These are phyloP conservation scores for Heritiera fomes DNA, from an alignment of 345 rosid species.

Conservation along the genomic window DNA sequence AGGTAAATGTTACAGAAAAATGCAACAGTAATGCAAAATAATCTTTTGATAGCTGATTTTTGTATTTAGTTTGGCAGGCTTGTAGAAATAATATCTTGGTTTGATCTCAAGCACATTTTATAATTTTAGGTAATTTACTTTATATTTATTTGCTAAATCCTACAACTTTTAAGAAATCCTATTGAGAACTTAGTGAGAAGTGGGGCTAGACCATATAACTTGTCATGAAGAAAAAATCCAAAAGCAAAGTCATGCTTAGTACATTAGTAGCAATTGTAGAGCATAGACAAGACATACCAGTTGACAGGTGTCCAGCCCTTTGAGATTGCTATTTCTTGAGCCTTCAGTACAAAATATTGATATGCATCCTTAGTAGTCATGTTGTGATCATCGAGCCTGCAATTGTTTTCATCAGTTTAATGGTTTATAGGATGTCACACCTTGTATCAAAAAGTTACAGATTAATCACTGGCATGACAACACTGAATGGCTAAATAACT, in stretches of 20 bases:
- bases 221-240: not conserved
- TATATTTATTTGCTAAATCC: not conserved
- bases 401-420: not conserved
- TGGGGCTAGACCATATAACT: not conserved
- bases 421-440: not conserved
- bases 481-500: not conserved
- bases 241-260: constrained; percentile 8
- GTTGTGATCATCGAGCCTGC: not conserved
- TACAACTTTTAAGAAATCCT: not conserved
- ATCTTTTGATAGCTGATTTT: not conserved
- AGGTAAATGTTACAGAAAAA: not conserved
- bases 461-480: not conserved
- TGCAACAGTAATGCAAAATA: not conserved
- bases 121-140: not conserved
- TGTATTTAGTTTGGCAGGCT: not conserved
- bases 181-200: constrained; percentile 6
- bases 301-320: constrained; percentile 81
- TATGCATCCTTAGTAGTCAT: constrained; percentile 67
- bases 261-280: not conserved
- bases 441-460: not conserved
- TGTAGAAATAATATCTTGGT: not conserved
- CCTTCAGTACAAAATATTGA: constrained; percentile 71
- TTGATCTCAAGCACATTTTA: not conserved
- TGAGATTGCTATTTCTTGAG: constrained; percentile 81
- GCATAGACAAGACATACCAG: constrained; percentile 48